Conservation (phyloP, 305 asterid species). For the Solanum hybrid region DNA sequence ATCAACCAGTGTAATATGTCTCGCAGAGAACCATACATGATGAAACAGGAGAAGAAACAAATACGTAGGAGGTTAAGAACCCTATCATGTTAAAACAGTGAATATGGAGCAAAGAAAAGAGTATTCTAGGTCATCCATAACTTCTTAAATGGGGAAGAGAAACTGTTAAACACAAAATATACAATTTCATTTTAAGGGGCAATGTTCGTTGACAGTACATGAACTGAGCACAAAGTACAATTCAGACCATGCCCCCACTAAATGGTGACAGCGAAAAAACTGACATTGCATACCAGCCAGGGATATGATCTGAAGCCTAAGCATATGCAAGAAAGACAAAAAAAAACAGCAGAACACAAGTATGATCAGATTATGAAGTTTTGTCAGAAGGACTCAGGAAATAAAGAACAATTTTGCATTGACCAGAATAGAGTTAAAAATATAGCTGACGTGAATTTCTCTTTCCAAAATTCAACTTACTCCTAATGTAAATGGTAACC, state of each 20-base stretch:
- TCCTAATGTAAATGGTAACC: background rate
- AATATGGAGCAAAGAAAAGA: background rate
- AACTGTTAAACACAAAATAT: background rate
- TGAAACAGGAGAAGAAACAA: background rate
- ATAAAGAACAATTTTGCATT: background rate
- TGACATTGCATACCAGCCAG: background rate
- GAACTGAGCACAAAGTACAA: background rate
- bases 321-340: background rate
- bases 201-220: background rate
- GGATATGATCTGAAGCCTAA: background rate
- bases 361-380: background rate
- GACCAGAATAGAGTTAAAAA: background rate
- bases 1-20: background rate
- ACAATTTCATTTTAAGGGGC: background rate
- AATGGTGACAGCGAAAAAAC: background rate
- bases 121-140: background rate
- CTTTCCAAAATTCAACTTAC: background rate
- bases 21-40: background rate
- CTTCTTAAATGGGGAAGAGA: background rate
- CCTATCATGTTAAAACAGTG: background rate
- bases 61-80: background rate
- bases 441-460: background rate
- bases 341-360: background rate
- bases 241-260: background rate
- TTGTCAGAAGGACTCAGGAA: background rate